Base-by-base conservation (phyloP, 2,329 filamentous ascomycete genomes). In the Clonostachys rosea region DNA sequence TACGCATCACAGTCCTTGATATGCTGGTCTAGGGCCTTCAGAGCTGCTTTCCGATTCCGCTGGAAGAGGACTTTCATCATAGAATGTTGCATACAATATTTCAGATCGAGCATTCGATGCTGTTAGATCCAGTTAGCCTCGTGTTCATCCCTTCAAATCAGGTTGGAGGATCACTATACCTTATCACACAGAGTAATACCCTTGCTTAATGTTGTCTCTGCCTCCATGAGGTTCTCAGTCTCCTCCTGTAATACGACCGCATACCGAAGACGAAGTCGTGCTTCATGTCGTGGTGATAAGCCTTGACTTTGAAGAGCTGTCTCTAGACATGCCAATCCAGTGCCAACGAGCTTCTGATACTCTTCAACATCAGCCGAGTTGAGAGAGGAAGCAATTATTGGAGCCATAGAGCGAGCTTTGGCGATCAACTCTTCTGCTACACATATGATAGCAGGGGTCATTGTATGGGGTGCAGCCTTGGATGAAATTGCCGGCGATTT, bases 71-170 rank as follows among this genome's bases (percentile, higher is more conserved):
- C 77, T 54, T 87, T 84, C 43, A 84, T 76, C 49, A 87, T 78
- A 14, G 90, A 69, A 59, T 89, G 88, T 53, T 89, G 81, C 76
- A 90, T 89, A 51, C 81, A 82, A 63, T 90, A 90, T 61, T 89
- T 90, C 37, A 91, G 65, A 54, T 91, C 87, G 24, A 65, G 58
- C 49, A 71, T 51, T 9, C 68, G 66, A 47, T 71, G 64, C 62
- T 70, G 18, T 30, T 30, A 30, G 24, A 3, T 30, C 24, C 4
- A 13, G n/a, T 40, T 13, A 40, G 13, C 9, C 24, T 10, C 9
- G 24, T 10, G 10, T 30, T 30, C 24, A 30, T 10, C 24, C 2
- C 24, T 30, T 30, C 14, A 44, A 47, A 34, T 10, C 34, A 49
- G 59, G 24, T 30, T 30, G 9, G 9, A 30, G 24, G 9, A 30